These are phyloP conservation scores for Aspergillus brunneoviolaceus DNA, from an alignment of 2,329 filamentous ascomycete genomes.

Conservation along the genomic window DNA sequence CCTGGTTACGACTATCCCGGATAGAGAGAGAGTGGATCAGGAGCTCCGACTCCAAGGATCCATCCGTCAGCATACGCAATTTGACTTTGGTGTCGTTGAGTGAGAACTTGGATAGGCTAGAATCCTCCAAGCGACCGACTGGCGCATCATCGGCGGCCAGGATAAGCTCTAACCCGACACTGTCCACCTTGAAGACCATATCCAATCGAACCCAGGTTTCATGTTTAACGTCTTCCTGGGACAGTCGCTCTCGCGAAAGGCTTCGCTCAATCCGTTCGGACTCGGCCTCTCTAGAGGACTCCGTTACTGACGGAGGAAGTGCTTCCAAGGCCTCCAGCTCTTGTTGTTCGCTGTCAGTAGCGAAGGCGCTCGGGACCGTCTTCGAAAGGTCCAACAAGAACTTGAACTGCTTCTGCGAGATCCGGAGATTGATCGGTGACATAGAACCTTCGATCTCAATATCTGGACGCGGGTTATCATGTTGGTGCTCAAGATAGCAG, in stretches of 20 bases:
- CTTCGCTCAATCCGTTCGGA: constrained; percentile 54
- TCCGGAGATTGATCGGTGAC: constrained; percentile 85
- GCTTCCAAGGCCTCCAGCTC: constrained; percentile 74
- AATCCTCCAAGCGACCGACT: constrained; percentile 72
- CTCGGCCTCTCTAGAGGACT: constrained; percentile 49
- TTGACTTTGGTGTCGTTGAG: constrained; percentile 91
- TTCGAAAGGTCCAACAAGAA: constrained; percentile 84
- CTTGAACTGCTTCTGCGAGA: constrained; percentile 88
- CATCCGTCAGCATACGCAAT: constrained; percentile 87
- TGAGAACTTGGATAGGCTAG: constrained; percentile 90
- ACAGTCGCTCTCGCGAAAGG: constrained; percentile 52
- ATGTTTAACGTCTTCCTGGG: constrained; percentile 70
- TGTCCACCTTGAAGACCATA: constrained; percentile 83
- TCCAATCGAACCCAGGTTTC: constrained; percentile 92
- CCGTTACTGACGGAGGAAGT: constrained; percentile 58
- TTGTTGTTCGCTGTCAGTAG: constrained; percentile 67
- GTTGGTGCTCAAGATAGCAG: constrained; percentile 82
- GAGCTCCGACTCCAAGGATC: constrained; percentile 87
- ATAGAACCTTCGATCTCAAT: constrained; percentile 88
- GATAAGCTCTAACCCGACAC: constrained; percentile 84
- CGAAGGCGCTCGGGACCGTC: constrained; percentile 84
- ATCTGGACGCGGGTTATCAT: constrained; percentile 76
- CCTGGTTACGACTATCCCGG: constrained; percentile 80
- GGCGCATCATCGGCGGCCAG: constrained; percentile 73
- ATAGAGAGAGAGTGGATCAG: constrained; percentile 94